Evolutionary conservation across 345 rosid genomes (phyloP).

Genomic region (Balakata baccata): DNA sequence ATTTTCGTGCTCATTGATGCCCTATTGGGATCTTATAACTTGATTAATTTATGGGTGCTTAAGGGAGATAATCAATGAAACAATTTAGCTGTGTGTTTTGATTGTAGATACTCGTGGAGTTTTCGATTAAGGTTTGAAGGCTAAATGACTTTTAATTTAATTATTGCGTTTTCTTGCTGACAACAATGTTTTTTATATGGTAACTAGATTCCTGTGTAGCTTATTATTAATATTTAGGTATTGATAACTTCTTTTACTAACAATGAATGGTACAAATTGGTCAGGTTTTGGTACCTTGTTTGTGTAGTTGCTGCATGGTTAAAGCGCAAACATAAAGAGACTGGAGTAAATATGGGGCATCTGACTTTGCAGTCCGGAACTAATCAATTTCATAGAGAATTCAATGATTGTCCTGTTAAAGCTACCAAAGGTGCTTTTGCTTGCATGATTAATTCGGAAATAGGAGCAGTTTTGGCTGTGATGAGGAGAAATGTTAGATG

Average conservation of each 20-base stretch:
- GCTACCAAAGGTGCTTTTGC: slow-evolving; percentile 41
- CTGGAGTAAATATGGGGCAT: slow-evolving; percentile 8
- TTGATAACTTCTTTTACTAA: neutral
- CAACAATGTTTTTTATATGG: neutral
- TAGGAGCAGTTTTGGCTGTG: slow-evolving; percentile 73
- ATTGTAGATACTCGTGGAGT: neutral
- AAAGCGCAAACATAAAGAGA: neutral
- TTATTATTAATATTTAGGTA: neutral
- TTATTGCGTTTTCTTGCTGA: neutral
- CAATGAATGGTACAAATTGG: neutral
- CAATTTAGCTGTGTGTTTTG: neutral
- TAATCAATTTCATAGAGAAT: neutral
- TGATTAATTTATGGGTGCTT: neutral
- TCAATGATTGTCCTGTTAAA: slow-evolving; percentile 2
- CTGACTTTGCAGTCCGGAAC: slow-evolving; percentile 10
- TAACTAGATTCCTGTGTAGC: neutral
- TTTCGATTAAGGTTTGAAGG: neutral
- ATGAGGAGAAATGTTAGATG: slow-evolving; percentile 78
- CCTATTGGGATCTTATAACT: neutral
- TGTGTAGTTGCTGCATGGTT: slow-evolving; percentile 7
- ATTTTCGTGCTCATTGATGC: neutral
- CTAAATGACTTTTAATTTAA: neutral
- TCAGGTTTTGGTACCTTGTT: slow-evolving; percentile 1
- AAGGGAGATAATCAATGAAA: neutral
- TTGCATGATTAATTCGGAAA: slow-evolving; percentile 63